Conservation (phyloP, 805 yeast species). For the Zygosaccharomyces gambellarensis region DNA sequence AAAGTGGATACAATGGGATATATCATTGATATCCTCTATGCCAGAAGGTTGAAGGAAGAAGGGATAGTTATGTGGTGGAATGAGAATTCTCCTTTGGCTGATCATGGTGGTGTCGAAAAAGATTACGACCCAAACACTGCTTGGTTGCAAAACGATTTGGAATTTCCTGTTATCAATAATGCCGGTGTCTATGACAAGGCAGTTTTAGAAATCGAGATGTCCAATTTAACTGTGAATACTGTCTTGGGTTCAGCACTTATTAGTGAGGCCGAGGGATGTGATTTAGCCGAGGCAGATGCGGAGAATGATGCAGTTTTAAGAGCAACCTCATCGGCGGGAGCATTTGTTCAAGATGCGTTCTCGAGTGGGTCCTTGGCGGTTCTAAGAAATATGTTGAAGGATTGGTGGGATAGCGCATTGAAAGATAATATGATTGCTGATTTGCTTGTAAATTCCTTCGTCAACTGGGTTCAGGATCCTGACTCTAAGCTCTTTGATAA, state of each 20-base stretch:
- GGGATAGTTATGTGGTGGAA: conserved; percentile 94
- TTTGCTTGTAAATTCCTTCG: conserved; percentile 71
- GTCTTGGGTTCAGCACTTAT: conserved; percentile 77
- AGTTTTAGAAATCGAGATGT: conserved; percentile 69
- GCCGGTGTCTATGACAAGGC: conserved; percentile 79
- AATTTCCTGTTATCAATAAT: conserved; percentile 65
- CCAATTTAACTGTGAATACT: conserved; percentile 80
- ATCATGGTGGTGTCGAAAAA: conserved; percentile 75
- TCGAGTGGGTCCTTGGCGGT: conserved; percentile 68
- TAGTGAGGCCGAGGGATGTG: conserved; percentile 85
- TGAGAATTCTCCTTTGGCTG: conserved; percentile 61
- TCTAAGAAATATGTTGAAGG: conserved; percentile 68
- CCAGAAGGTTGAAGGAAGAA: conserved; percentile 62
- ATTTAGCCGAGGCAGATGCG: conserved; percentile 49
- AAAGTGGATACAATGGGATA: conserved; percentile 71
- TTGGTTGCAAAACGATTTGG: conserved; percentile 47
- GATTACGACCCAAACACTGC: conserved; percentile 45
- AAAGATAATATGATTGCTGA: conserved; percentile 68
- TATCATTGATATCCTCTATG: conserved; percentile 80
- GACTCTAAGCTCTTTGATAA: conserved; percentile 72
- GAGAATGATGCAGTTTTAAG: conserved; percentile 27
- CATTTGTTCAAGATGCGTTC: conserved; percentile 77
- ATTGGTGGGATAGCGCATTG: conserved; percentile 92
- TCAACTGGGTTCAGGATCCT: conserved; percentile 79
- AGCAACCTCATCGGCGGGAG: conserved; percentile 19